Conservation (phyloP, 768 basidiomycete species). For the Hirschioporus abietinus region DNA sequence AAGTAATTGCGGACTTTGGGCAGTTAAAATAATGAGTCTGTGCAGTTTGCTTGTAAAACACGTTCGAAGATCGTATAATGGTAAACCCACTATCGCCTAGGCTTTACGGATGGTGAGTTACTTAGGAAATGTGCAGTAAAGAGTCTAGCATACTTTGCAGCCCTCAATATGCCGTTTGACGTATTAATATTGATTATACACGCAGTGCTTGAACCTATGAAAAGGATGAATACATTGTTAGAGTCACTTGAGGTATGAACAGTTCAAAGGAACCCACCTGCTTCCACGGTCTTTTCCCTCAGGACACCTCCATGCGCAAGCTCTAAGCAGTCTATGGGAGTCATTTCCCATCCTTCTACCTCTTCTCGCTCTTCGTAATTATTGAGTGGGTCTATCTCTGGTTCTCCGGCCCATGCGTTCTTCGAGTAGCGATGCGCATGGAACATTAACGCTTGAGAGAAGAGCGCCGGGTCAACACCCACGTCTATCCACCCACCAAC, state of each 20-base stretch:
- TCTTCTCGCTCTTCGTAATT: conserved; percentile 63
- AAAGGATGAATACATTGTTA: conserved; percentile 10
- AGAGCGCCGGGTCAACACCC: conserved; percentile 83
- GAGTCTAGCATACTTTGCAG: conserved; percentile 58
- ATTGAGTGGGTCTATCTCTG: conserved; percentile 72
- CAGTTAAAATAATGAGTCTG: conserved; percentile 45
- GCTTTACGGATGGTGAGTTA: conserved; percentile 30
- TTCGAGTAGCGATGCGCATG: conserved; percentile 70
- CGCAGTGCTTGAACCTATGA: conserved; percentile 77
- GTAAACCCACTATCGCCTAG: conserved; percentile 77
- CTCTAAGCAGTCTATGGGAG: conserved; percentile 62
- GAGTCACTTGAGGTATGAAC: not conserved
- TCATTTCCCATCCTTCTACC: conserved; percentile 56
- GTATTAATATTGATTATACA: conserved; percentile 68
- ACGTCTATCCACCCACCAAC: conserved; percentile 88
- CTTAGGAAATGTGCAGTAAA: not conserved
- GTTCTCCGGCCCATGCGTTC: conserved; percentile 77
- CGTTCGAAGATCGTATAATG: conserved; percentile 61
- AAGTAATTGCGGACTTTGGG: conserved; percentile 33
- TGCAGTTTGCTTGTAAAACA: conserved; percentile 46
- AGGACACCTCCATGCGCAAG: conserved; percentile 68
- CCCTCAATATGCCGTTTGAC: conserved; percentile 65
- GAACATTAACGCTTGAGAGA: conserved; percentile 89
- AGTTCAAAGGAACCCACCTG: conserved; percentile 18
- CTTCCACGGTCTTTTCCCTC: conserved; percentile 47